phyloP scores from a whole-genome alignment of 208 protist species.

The Vickermania ingenoplastis region DNA sequence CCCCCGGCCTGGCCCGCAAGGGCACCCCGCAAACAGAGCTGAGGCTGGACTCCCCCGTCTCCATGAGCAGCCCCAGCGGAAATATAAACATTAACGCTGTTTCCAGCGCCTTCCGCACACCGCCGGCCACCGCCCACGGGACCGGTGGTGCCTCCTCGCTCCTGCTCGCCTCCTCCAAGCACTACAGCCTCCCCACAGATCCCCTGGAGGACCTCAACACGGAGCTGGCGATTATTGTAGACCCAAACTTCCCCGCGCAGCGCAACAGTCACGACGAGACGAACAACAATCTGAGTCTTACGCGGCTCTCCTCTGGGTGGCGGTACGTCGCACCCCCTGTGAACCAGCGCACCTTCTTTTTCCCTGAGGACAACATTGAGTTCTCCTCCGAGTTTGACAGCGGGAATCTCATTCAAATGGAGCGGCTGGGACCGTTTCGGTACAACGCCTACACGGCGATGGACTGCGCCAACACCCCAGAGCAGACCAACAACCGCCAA shows the following conservation, averaged over 20 bases:
- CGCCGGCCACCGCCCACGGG: too few species aligned
- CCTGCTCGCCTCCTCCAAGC: neutral
- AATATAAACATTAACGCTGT: too few species aligned
- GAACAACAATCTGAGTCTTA: neutral
- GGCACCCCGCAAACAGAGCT: too few species aligned
- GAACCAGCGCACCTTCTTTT: slow-evolving; percentile 84
- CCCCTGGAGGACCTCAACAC: neutral
- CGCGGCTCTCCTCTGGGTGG: slow-evolving; percentile 30
- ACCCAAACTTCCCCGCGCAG: slow-evolving; percentile 46
- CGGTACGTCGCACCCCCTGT: slow-evolving; percentile 56
- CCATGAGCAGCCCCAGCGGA: too few species aligned
- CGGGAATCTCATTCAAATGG: slow-evolving; percentile 85
- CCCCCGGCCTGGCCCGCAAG: too few species aligned
- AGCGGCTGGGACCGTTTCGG: slow-evolving; percentile 44
- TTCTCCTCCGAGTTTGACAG: slow-evolving; percentile 88
- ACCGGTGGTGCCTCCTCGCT: neutral
- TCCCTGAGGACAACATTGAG: slow-evolving; percentile 72
- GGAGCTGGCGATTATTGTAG: slow-evolving; percentile 15
- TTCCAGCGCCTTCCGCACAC: too few species aligned
- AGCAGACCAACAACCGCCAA: slow-evolving; percentile 84
- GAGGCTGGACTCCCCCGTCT: too few species aligned
- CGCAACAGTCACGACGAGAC: slow-evolving; percentile 6
- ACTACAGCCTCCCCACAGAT: neutral
- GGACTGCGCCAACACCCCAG: slow-evolving; percentile 76
- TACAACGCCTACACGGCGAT: slow-evolving; percentile 74